A percentile compares a stretch with the other conserved stretches of the same genome.
These are phyloP conservation scores for Cercospora sojina DNA, from an alignment of 2,329 filamentous ascomycete species.

Conservation along the genomic window DNA sequence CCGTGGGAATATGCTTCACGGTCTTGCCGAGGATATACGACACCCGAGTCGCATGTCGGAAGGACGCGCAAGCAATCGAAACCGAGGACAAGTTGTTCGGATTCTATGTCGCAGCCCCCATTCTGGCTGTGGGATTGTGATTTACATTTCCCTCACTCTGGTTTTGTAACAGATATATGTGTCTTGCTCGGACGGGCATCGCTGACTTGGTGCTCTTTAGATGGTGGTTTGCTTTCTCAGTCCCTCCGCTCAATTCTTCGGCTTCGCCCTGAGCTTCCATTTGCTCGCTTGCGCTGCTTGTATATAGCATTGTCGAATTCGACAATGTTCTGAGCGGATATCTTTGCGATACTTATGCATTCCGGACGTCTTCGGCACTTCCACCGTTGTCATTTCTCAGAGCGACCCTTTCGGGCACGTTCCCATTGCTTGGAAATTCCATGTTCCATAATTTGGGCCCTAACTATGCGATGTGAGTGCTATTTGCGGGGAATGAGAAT, in stretches of 20 bases:
- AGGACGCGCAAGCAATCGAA: slow-evolving; percentile 29
- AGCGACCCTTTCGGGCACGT: slow-evolving; percentile 40
- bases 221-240: slow-evolving; percentile 50
- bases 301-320: slow-evolving; percentile 51
- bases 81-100: slow-evolving; percentile 52
- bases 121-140: slow-evolving; percentile 44
- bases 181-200: background rate
- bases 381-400: slow-evolving; percentile 46
- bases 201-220: background rate
- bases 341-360: slow-evolving; percentile 47
- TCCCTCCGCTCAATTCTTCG: slow-evolving; percentile 43
- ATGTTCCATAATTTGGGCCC: slow-evolving; percentile 44
- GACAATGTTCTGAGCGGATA: slow-evolving; percentile 46
- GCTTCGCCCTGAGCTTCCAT: slow-evolving; percentile 32
- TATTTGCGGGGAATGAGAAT: background rate
- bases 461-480: slow-evolving; percentile 40
- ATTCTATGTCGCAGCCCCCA: slow-evolving; percentile 47
- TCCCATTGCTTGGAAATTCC: slow-evolving; percentile 43
- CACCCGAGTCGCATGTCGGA: slow-evolving; percentile 29
- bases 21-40: slow-evolving; percentile 48
- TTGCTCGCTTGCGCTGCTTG: slow-evolving; percentile 42
- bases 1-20: slow-evolving; percentile 49
- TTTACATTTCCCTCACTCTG: background rate
- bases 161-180: too few relatives aligned
- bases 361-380: slow-evolving; percentile 47